phyloP scores from a whole-genome alignment of 331 rosid species.

The Prunus yedoensis region DNA sequence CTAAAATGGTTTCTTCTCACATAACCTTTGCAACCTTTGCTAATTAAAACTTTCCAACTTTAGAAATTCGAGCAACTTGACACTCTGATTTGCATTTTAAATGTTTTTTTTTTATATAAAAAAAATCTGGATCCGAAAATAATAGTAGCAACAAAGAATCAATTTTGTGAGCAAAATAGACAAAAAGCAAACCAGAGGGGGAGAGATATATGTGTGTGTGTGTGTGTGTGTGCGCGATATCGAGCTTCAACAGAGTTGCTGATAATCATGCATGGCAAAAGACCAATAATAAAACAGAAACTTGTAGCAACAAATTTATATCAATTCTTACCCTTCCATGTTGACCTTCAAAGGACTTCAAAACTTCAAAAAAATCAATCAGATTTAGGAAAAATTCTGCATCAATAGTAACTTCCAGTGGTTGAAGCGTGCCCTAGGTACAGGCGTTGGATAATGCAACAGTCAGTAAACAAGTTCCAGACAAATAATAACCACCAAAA shows the following conservation, averaged over 20 bases:
- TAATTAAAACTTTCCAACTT: not conserved
- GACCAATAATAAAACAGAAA: not conserved
- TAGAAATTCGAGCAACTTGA: not conserved
- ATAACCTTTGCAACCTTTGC: not conserved
- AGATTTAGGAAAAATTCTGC: constrained; percentile 39
- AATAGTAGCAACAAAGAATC: not conserved
- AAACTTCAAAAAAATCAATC: constrained; percentile 52
- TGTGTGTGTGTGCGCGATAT: too few relatives aligned
- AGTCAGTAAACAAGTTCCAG: constrained; percentile 4
- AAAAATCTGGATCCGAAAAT: not conserved
- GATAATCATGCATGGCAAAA: not conserved
- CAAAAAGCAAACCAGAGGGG: not conserved
- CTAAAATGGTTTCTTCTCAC: not conserved
- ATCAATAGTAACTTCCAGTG: constrained; percentile 65
- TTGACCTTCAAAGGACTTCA: constrained; percentile 62
- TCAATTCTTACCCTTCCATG: constrained; percentile 64
- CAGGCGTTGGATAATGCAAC: constrained; percentile 10
- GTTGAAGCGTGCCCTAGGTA: constrained; percentile 66
- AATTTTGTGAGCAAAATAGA: not conserved
- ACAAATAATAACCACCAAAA: not conserved
- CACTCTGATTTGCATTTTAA: not conserved
- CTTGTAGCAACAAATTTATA: not conserved
- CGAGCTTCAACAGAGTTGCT: not conserved
- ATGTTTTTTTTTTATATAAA: not conserved
- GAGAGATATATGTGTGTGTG: too few relatives aligned